Base-by-base conservation (phyloP, 495 filamentous ascomycete genomes). In the Penicillium ochrochloron region DNA sequence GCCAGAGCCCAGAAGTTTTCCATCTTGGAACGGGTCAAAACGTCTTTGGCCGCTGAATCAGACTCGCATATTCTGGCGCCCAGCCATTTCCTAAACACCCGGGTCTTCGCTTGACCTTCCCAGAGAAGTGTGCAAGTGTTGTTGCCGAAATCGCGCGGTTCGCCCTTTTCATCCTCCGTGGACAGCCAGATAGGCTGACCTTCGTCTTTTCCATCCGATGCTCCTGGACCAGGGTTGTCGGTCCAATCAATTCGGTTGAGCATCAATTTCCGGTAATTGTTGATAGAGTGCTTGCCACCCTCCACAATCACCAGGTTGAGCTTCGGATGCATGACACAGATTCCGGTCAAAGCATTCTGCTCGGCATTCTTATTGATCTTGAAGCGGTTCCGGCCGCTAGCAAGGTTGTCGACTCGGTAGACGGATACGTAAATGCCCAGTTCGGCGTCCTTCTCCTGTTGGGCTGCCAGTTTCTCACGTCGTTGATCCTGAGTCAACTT, bases 1-100 rank as follows among this genome's bases (percentile, higher is more conserved):
- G 93, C 95, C 73, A 93, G 79, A n/a, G 89, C 89, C 95, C 95
- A 99, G 70, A 98, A 93, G 69, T 88, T 96, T 74, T 98, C 95
- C 87, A 97, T 90, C 80, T 96, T 97, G 8, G 85, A 84, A 66
- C 90, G 85, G 4, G 86, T 78, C 66, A 99, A 74, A 37, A 88
- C 84, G 64, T 97, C 92, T 77, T 90, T 90, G 9, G 95, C 95
- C 69, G 93, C 87, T 27, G 85, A 86, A 75, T 99, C 95, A 10
- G 89, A 93, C 76, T 97, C 96, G 73, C 92, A 96, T 8, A 92
- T 84, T 75, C 90, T 90, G 46, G 85, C 90, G 9, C 89, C 89
- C 2, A 83, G 67, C 90, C 94, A 98, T 65, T 90, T 93, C 64
- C 88, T 88, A 73, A 98, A 99, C 0, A 83, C 84, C 52, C 89